Evolutionary conservation across 2,329 filamentous ascomycete genomes (phyloP).

Genomic region (Colletotrichum tabaci): DNA sequence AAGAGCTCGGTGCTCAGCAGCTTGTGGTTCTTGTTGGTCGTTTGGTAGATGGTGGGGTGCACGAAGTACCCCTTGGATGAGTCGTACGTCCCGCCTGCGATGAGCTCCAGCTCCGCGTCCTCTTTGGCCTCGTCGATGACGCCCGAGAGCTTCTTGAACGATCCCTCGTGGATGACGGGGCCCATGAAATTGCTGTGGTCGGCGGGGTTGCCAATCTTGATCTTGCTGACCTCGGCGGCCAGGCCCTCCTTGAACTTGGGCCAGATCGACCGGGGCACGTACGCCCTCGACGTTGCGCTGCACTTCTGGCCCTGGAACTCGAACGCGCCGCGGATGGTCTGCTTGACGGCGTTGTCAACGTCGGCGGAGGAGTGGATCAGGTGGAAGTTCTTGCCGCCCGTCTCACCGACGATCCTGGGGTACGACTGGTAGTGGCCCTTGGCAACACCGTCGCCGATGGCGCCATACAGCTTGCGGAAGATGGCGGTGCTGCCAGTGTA

Average conservation of each 20-base stretch:
- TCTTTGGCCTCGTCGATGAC: slow-evolving; percentile 86
- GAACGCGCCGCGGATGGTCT: slow-evolving; percentile 89
- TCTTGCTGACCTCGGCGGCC: slow-evolving; percentile 75
- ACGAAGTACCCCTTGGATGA: slow-evolving; percentile 86
- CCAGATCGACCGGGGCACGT: slow-evolving; percentile 83
- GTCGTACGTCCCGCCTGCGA: slow-evolving; percentile 85
- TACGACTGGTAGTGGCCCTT: slow-evolving; percentile 88
- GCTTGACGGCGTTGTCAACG: slow-evolving; percentile 82
- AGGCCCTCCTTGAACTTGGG: slow-evolving; percentile 78
- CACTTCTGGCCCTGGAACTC: slow-evolving; percentile 96
- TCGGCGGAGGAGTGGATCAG: slow-evolving; percentile 84
- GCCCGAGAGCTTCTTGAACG: slow-evolving; percentile 84
- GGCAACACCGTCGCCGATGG: slow-evolving; percentile 86
- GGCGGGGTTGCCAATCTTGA: slow-evolving; percentile 79
- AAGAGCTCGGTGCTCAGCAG: slow-evolving; percentile 87
- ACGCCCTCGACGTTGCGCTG: slow-evolving; percentile 85
- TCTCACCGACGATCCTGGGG: slow-evolving; percentile 91
- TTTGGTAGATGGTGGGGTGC: slow-evolving; percentile 85
- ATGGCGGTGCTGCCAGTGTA: slow-evolving; percentile 95
- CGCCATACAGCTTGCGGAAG: slow-evolving; percentile 89
- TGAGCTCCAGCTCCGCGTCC: slow-evolving; percentile 79
- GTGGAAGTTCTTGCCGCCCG: slow-evolving; percentile 95
- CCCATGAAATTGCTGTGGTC: slow-evolving; percentile 87
- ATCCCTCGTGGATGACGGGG: slow-evolving; percentile 86
- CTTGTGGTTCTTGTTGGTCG: slow-evolving; percentile 80